Conservation (phyloP, 805 yeast genomes). For the Tetrapisispora fleetii region DNA sequence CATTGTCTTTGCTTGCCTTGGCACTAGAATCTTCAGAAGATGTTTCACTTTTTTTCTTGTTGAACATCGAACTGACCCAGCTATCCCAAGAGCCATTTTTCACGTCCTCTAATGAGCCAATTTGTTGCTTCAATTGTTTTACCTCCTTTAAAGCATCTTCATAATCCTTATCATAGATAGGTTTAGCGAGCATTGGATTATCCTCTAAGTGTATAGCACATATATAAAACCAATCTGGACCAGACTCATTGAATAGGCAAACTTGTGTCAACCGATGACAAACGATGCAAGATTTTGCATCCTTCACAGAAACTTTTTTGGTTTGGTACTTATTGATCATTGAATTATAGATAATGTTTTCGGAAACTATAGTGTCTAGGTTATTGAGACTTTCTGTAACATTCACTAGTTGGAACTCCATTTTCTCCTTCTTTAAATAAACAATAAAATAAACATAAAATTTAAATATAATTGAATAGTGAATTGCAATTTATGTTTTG, state of each 20-base stretch:
- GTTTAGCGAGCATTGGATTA: conserved; percentile 25
- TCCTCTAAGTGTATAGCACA: conserved; percentile 29
- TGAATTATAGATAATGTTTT: no score
- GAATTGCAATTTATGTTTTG: no score
- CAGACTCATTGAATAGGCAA: conserved; percentile 19
- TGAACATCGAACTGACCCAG: conserved; percentile 25
- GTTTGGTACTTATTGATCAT: conserved; percentile 24
- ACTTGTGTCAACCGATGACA: conserved; percentile 22
- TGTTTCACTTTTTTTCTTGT: conserved; percentile 7
- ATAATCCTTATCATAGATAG: conserved; percentile 20
- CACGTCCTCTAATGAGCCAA: conserved; percentile 5
- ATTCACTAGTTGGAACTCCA: no score
- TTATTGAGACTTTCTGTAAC: no score
- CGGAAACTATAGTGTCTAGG: no score
- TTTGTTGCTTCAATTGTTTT: conserved; percentile 11
- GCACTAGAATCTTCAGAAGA: neutral
- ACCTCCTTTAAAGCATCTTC: conserved; percentile 9
- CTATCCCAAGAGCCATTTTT: conserved; percentile 23
- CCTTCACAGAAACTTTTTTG: conserved; percentile 23
- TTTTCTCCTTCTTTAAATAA: no score
- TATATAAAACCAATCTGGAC: conserved; percentile 27
- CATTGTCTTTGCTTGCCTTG: neutral
- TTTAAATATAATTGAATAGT: no score
- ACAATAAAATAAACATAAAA: no score
- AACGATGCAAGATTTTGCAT: conserved; percentile 22